Conservation (phyloP, 2,329 filamentous ascomycete genomes). For the Fusarium tuaranense region DNA sequence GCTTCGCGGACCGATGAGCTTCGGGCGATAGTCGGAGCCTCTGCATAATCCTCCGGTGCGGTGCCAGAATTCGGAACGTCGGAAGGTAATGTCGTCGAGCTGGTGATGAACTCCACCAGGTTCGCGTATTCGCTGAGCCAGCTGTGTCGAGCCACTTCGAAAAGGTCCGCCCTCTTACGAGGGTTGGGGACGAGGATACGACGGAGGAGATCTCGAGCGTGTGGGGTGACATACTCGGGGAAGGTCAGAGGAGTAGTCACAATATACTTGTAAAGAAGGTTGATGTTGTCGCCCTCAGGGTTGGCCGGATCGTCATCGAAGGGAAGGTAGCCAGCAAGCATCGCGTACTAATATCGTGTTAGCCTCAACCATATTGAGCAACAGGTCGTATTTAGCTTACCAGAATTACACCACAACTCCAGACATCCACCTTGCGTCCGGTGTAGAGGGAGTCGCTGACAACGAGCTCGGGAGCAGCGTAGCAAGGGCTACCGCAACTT, state of each 20-base stretch:
- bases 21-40: constrained; percentile 76
- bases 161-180: constrained; percentile 92
- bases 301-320: constrained; percentile 99
- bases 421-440: constrained; percentile 97
- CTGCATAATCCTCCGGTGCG: constrained; percentile 63
- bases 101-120: constrained; percentile 96
- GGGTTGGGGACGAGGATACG: constrained; percentile 96
- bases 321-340: constrained; percentile 96
- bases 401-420: constrained; percentile 98
- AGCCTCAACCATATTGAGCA: constrained; percentile 7
- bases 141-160: constrained; percentile 97
- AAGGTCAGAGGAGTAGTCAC: constrained; percentile 97
- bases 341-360: constrained; percentile 82
- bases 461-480: constrained; percentile 95
- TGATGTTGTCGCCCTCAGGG: constrained; percentile 98
- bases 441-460: constrained; percentile 98
- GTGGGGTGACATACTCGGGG: constrained; percentile 97
- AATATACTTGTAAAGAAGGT: constrained; percentile 98
- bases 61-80: constrained; percentile 88
- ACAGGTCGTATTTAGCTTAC: constrained; percentile 65
- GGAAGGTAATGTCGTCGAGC: constrained; percentile 86
- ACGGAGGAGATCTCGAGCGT: constrained; percentile 90
- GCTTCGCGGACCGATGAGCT: constrained; percentile 94
- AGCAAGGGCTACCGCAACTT: constrained; percentile 97
- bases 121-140: constrained; percentile 99